phyloP scores from a whole-genome alignment of 1,284 basidiomycete genomes.

The Mycosarcoma maydis region DNA sequence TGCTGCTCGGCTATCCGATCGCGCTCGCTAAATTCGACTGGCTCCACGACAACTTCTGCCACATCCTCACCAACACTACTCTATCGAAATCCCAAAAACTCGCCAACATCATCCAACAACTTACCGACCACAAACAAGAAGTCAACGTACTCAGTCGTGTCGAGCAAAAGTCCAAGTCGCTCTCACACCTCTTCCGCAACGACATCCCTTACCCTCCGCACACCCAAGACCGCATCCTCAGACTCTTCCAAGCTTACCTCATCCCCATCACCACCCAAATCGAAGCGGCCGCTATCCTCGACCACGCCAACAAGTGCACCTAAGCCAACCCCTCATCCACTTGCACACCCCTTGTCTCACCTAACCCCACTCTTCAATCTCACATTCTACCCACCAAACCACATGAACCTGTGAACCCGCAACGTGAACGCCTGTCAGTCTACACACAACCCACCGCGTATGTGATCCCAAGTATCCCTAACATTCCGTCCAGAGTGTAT shows the following conservation, averaged over 20 bases:
- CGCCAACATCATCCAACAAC: not conserved
- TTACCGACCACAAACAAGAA: slow-evolving; percentile 14
- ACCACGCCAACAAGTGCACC: not conserved
- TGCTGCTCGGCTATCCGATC: slow-evolving; percentile 14
- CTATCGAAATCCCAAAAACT: not conserved
- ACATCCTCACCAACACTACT: not conserved
- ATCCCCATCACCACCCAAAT: slow-evolving; percentile 28
- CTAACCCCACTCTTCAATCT: too few relatives aligned
- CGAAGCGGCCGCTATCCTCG: slow-evolving; percentile 4
- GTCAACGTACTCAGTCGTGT: slow-evolving; percentile 11
- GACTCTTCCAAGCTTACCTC: slow-evolving; percentile 38
- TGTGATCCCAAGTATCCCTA: too few relatives aligned
- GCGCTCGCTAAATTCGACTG: slow-evolving; percentile 16
- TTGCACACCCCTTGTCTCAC: too few relatives aligned
- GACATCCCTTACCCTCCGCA: slow-evolving; percentile 1
- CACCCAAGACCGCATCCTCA: not conserved
- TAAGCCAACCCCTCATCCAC: too few relatives aligned
- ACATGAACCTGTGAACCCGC: too few relatives aligned
- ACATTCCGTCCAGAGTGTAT: slow-evolving; percentile 7
- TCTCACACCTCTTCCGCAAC: not conserved
- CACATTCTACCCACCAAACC: not conserved
- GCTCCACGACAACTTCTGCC: slow-evolving; percentile 3
- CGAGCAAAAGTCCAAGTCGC: slow-evolving; percentile 5
- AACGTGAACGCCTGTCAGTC: too few relatives aligned
- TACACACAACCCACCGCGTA: too few relatives aligned